phyloP scores from a whole-genome alignment of 495 filamentous ascomycete genomes.

The Tuber borchii region DNA sequence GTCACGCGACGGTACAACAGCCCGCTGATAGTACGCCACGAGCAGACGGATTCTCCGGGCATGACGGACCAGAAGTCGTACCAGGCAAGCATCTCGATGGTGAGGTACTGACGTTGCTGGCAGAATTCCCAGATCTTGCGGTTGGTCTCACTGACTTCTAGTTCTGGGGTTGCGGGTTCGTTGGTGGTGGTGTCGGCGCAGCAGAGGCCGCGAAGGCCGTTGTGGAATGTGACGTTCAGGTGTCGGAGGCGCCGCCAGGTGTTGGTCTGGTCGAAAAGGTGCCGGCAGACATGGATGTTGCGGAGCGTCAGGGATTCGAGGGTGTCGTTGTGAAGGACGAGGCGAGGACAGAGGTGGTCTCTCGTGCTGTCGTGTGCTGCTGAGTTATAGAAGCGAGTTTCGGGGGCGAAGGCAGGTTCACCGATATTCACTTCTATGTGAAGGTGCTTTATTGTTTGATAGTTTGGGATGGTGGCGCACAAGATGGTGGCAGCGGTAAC shows the following conservation, averaged over 20 bases:
- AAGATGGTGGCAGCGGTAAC: constrained; percentile 35
- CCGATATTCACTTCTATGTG: constrained; percentile 35
- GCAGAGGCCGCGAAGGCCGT: constrained; percentile 33
- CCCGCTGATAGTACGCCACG: constrained; percentile 25
- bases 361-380: constrained; percentile 34
- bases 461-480: constrained; percentile 34
- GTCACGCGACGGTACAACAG: constrained; percentile 20
- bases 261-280: constrained; percentile 29
- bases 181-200: constrained; percentile 20
- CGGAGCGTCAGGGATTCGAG: constrained; percentile 38
- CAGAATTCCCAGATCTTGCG: constrained; percentile 26
- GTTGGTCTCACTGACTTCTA: constrained; percentile 24
- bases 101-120: constrained; percentile 14
- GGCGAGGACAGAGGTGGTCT: constrained; percentile 37
- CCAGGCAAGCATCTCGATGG: constrained; percentile 27
- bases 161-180: constrained; percentile 25
- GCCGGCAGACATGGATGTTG: constrained; percentile 34
- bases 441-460: constrained; percentile 35
- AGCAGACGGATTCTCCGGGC: constrained; percentile 19
- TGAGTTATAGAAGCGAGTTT: constrained; percentile 36
- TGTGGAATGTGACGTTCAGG: constrained; percentile 32
- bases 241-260: constrained; percentile 29
- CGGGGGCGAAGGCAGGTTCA: constrained; percentile 34
- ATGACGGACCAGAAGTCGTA: constrained; percentile 18
- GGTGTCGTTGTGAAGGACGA: constrained; percentile 26